Evolutionary conservation across 108 stramenopile genomes (phyloP).

Genomic region (Cylindrotheca fusiformis): DNA sequence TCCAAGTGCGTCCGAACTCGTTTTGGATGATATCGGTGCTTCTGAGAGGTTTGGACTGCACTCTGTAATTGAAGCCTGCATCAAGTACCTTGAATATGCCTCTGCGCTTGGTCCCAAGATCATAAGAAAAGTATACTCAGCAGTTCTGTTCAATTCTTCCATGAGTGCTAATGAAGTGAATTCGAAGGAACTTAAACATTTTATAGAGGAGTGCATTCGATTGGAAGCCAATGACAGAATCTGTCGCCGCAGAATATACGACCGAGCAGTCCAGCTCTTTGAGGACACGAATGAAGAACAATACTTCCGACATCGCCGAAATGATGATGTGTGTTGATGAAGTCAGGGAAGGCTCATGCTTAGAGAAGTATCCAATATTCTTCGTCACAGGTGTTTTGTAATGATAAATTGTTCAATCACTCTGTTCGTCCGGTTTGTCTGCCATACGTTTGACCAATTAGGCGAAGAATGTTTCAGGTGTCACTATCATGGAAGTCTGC

Average conservation of each 20-base stretch:
- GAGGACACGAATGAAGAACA: conserved; percentile 26
- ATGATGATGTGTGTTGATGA: conserved; percentile 25
- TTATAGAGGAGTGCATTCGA: conserved; percentile 33
- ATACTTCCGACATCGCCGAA: conserved; percentile 22
- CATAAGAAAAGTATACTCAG: conserved; percentile 54
- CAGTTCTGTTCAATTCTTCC: conserved; percentile 52
- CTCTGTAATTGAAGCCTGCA: conserved; percentile 35
- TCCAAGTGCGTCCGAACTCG: conserved; percentile 22
- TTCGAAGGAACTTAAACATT: conserved; percentile 47
- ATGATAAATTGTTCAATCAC: too few species aligned
- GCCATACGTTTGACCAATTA: too few species aligned
- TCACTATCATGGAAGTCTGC: too few species aligned
- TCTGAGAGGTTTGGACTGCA: conserved; percentile 27
- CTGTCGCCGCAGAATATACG: conserved; percentile 43
- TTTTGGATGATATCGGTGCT: conserved; percentile 20
- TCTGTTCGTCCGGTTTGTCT: too few species aligned
- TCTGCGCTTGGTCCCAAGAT: conserved; percentile 18
- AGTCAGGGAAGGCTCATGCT: too few species aligned
- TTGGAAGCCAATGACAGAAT: conserved; percentile 22
- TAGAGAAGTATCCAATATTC: too few species aligned
- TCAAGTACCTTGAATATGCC: conserved; percentile 38
- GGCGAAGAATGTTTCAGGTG: too few species aligned
- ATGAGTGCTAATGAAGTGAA: conserved; percentile 34
- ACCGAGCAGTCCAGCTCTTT: conserved; percentile 56
- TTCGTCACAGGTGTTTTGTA: too few species aligned